Conservation (phyloP, 192 early-diverging fungal species). For the Coemansia sp. region DNA sequence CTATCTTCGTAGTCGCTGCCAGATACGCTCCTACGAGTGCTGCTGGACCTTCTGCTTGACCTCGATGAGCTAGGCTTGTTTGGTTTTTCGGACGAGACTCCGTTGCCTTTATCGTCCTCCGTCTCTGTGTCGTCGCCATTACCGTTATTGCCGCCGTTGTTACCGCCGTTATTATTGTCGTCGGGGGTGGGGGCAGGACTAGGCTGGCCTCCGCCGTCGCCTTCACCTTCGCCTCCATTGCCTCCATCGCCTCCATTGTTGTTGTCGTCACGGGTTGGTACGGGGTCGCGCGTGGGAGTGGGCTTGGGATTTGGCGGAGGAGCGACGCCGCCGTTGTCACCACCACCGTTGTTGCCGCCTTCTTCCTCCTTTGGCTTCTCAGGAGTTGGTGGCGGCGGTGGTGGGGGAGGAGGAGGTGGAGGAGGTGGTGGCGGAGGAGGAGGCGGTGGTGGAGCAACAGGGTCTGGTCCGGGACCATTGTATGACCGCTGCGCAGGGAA, state of each 20-base stretch:
- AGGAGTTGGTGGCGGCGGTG: background rate
- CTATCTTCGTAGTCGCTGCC: background rate
- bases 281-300: background rate
- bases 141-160: background rate
- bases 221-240: background rate
- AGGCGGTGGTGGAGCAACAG: background rate
- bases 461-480: conserved; percentile 19
- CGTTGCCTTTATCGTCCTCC: background rate
- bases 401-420: background rate
- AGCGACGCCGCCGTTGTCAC: background rate
- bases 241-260: background rate
- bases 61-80: background rate
- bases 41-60: background rate
- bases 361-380: background rate
- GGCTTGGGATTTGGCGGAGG: conserved; percentile 1
- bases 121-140: background rate
- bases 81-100: background rate
- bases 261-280: background rate
- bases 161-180: too few relatives aligned
- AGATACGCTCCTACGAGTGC: background rate
- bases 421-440: background rate
- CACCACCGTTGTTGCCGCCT: background rate
- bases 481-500: conserved; percentile 34
- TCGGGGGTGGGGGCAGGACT: background rate
- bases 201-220: background rate